A percentile compares a stretch with the other conserved stretches of the same genome.
Conservation (phyloP, 495 filamentous ascomycete species). For the Tuber calosporum region DNA sequence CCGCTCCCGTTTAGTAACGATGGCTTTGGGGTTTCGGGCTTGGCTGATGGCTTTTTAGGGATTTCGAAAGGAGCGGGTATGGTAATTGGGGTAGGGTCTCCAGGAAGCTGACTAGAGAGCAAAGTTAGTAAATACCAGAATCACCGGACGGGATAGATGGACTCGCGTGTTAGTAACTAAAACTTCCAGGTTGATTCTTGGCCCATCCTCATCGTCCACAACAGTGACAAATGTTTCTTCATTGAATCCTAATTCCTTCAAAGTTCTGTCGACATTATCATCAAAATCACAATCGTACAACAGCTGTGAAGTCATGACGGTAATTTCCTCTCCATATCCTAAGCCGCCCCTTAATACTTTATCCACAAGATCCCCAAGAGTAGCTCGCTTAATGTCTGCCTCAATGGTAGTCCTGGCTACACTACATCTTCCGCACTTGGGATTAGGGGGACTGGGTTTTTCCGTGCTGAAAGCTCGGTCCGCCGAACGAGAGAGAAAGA, state of each 20-base stretch:
- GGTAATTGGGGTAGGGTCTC: conserved; percentile 47
- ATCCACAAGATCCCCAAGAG: conserved; percentile 73
- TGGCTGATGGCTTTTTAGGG: conserved; percentile 48
- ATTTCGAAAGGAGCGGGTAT: conserved; percentile 49
- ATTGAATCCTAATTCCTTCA: conserved; percentile 67
- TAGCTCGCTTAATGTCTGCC: conserved; percentile 67
- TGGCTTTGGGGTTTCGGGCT: conserved; percentile 9
- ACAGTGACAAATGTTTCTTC: conserved; percentile 73
- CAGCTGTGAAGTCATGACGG: conserved; percentile 61
- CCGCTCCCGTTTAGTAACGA: conserved; percentile 25
- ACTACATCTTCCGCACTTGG: conserved; percentile 73
- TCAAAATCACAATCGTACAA: conserved; percentile 85
- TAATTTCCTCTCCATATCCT: conserved; percentile 78
- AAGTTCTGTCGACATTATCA: conserved; percentile 71
- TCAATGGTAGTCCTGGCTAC: conserved; percentile 58
- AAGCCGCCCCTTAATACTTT: conserved; percentile 60
- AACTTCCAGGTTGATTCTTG: conserved; percentile 71
- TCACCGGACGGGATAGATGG: background rate
- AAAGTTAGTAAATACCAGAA: conserved; percentile 23
- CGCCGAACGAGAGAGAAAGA: conserved; percentile 68
- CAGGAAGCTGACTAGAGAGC: conserved; percentile 40
- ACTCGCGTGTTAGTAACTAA: conserved; percentile 48
- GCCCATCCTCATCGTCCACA: conserved; percentile 70
- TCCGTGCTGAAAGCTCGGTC: conserved; percentile 68
- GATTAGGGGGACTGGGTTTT: conserved; percentile 66